A percentile compares a stretch with the other conserved stretches of the same genome.
These are phyloP conservation scores for Phytophthora lateralis DNA, from an alignment of 352 stramenopile species.

Conservation along the genomic window DNA sequence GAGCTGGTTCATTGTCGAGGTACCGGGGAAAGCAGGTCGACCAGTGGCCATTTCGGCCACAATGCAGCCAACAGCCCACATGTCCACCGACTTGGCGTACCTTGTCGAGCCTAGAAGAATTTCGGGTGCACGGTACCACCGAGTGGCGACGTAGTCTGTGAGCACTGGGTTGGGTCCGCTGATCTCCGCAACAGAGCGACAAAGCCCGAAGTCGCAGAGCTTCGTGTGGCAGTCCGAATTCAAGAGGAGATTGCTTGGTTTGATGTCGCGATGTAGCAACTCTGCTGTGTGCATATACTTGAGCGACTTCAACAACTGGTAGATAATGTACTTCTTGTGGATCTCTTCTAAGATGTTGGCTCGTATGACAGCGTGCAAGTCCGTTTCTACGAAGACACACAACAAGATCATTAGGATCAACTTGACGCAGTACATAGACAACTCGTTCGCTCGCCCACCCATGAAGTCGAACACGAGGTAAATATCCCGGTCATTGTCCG, in stretches of 20 bases:
- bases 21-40: slow-evolving; percentile 93
- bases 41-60: slow-evolving; percentile 94
- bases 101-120: slow-evolving; percentile 93
- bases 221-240: slow-evolving; percentile 96
- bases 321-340: slow-evolving; percentile 98
- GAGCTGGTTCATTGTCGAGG: slow-evolving; percentile 96
- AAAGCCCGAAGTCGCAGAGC: slow-evolving; percentile 97
- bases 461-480: slow-evolving; percentile 98
- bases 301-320: slow-evolving; percentile 95
- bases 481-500: slow-evolving; percentile 96
- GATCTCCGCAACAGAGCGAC: slow-evolving; percentile 89
- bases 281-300: slow-evolving; percentile 97
- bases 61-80: slow-evolving; percentile 95
- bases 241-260: slow-evolving; percentile 96
- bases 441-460: slow-evolving; percentile 51
- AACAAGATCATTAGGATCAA: slow-evolving; percentile 3
- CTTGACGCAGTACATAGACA: neutral
- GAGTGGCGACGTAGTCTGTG: slow-evolving; percentile 96
- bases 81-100: slow-evolving; percentile 94
- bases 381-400: slow-evolving; percentile 77
- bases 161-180: slow-evolving; percentile 83
- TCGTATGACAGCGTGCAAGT: slow-evolving; percentile 95
- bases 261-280: slow-evolving; percentile 96
- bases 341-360: slow-evolving; percentile 95
- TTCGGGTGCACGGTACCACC: slow-evolving; percentile 96